These are phyloP conservation scores for Pseudogymnoascus sp. DNA, from an alignment of 2,329 filamentous ascomycete genomes.

Conservation along the genomic window DNA sequence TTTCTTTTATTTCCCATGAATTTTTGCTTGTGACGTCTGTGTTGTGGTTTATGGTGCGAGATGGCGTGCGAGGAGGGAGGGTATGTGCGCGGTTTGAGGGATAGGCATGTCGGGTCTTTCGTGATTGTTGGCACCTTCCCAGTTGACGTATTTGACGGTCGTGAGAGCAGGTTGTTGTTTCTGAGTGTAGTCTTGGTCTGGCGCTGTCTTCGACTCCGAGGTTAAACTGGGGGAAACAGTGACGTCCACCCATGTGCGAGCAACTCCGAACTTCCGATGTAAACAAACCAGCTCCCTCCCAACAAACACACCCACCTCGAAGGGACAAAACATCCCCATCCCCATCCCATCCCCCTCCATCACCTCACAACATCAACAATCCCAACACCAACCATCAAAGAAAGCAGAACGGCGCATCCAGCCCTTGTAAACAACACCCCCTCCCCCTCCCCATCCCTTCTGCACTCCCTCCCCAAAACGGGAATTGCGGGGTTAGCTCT, in stretches of 20 bases:
- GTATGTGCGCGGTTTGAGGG: constrained; percentile 2
- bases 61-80: neutral
- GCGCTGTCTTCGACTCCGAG: neutral
- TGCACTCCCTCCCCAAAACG: neutral
- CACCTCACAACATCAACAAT: neutral
- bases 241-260: neutral
- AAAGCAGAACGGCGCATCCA: neutral
- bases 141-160: neutral
- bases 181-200: neutral
- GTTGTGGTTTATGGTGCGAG: neutral
- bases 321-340: neutral
- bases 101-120: neutral
- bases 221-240: neutral
- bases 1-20: neutral
- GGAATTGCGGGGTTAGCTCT: neutral
- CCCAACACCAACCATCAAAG: neutral
- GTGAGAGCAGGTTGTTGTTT: neutral
- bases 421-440: neutral
- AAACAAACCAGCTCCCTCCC: neutral
- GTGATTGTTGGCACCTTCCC: neutral
- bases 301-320: neutral
- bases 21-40: neutral
- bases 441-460: neutral
- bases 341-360: neutral
- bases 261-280: neutral